phyloP scores from a whole-genome alignment of 108 stramenopile genomes.

The Fistulifera solaris region DNA sequence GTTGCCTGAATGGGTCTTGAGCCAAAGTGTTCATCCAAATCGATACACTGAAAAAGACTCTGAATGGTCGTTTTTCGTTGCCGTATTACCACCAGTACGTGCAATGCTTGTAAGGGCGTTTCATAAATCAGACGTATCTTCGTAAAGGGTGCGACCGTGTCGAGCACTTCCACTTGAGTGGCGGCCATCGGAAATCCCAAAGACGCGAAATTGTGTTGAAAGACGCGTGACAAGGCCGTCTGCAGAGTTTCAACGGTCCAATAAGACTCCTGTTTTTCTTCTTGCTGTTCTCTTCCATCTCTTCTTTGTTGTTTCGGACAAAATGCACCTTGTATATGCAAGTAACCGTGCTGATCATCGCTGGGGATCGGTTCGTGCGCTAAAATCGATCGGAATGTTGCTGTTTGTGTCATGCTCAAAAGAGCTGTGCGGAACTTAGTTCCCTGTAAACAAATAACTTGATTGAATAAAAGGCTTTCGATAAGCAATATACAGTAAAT shows the following conservation, averaged over 20 bases:
- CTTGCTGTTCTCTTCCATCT: slow-evolving; percentile 3
- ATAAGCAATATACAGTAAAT: no score
- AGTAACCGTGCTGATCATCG: slow-evolving; percentile 22
- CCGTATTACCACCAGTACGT: slow-evolving; percentile 14
- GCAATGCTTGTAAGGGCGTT: slow-evolving; percentile 20
- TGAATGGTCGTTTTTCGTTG: slow-evolving; percentile 19
- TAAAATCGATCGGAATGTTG: slow-evolving; percentile 49
- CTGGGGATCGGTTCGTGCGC: slow-evolving; percentile 68
- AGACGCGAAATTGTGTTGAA: slow-evolving; percentile 4
- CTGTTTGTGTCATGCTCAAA: not conserved
- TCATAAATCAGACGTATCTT: slow-evolving; percentile 33
- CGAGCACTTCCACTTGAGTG: slow-evolving; percentile 19
- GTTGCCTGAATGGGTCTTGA: slow-evolving; percentile 37
- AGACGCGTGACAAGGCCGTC: slow-evolving; percentile 8
- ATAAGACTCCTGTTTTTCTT: slow-evolving; percentile 6
- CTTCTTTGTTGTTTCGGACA: slow-evolving; percentile 21
- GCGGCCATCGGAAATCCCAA: not conserved
- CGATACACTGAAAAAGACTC: slow-evolving; percentile 12
- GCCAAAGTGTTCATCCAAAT: slow-evolving; percentile 10
- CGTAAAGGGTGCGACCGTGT: slow-evolving; percentile 22
- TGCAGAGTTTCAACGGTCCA: slow-evolving; percentile 23
- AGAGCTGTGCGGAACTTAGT: no score
- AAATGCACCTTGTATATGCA: slow-evolving; percentile 61
- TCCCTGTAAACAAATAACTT: no score
- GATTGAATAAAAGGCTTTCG: no score